Percentiles rank a stretch among this genome's conserved stretches.
phyloP scores from a whole-genome alignment of 2,329 filamentous ascomycete genomes.

The Pyrenophora graminea region DNA sequence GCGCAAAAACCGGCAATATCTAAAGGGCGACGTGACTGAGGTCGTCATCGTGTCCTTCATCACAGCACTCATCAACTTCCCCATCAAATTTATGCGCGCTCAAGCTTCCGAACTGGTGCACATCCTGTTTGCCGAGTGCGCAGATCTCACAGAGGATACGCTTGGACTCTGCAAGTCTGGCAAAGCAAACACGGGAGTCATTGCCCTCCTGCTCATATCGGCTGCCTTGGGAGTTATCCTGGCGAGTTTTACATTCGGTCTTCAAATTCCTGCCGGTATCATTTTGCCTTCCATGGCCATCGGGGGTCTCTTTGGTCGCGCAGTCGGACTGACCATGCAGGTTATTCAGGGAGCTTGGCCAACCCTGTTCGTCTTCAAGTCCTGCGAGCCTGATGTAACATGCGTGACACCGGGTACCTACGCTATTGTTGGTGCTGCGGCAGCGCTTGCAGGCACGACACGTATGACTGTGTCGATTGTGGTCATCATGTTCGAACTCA shows the following conservation, averaged over 20 bases:
- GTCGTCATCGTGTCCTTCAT: slow-evolving; percentile 78
- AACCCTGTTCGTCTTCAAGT: slow-evolving; percentile 73
- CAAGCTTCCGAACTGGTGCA: slow-evolving; percentile 91
- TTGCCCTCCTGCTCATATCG: slow-evolving; percentile 80
- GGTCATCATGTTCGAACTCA: slow-evolving; percentile 99
- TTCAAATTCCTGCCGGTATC: slow-evolving; percentile 93
- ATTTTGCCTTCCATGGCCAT: slow-evolving; percentile 96
- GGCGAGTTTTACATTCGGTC: slow-evolving; percentile 85
- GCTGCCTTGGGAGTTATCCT: slow-evolving; percentile 83
- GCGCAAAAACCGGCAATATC: slow-evolving; percentile 72
- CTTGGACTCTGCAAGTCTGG: slow-evolving; percentile 90
- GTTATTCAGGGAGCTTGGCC: slow-evolving; percentile 83
- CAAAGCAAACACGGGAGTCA: slow-evolving; percentile 77
- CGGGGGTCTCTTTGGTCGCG: slow-evolving; percentile 85
- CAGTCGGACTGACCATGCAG: slow-evolving; percentile 85
- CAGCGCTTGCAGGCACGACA: slow-evolving; percentile 90
- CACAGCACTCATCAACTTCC: slow-evolving; percentile 90
- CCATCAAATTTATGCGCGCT: slow-evolving; percentile 93
- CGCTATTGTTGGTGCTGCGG: slow-evolving; percentile 92
- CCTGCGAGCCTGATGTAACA: slow-evolving; percentile 81
- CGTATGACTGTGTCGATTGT: slow-evolving; percentile 98
- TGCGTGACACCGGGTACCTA: slow-evolving; percentile 96
- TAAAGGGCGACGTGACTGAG: slow-evolving; percentile 73
- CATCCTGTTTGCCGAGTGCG: slow-evolving; percentile 89
- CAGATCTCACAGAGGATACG: slow-evolving; percentile 77